phyloP scores from a whole-genome alignment of 257 asterid species.

The Rehmannia glutinosa region DNA sequence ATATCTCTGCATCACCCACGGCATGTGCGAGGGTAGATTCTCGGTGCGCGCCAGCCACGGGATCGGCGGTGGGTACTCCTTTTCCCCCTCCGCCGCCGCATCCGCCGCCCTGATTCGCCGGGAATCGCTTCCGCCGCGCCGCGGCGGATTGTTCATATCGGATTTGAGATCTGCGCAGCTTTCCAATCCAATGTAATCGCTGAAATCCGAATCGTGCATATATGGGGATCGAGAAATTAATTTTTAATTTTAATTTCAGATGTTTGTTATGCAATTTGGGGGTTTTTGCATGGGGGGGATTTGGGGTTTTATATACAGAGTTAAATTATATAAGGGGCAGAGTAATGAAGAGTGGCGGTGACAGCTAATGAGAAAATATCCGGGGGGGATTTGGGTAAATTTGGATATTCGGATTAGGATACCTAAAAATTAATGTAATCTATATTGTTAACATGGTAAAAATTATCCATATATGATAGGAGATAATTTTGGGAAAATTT shows the following conservation, averaged over 20 bases:
- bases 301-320: background rate
- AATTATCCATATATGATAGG: background rate
- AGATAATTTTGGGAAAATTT: too few species aligned
- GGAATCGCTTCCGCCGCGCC: background rate
- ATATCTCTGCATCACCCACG: constrained; percentile 59
- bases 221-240: background rate
- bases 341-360: constrained; percentile 21
- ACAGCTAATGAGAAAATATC: constrained; percentile 20
- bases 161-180: constrained; percentile 40
- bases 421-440: too few species aligned
- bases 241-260: background rate
- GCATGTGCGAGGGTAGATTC: constrained; percentile 39
- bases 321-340: background rate
- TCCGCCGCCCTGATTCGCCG: background rate
- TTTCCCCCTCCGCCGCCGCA: constrained; percentile 7
- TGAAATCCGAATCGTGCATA: constrained; percentile 38
- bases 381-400: constrained; percentile 15
- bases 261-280: too few species aligned
- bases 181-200: constrained; percentile 53
- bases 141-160: constrained; percentile 14
- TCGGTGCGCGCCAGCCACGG: constrained; percentile 38
- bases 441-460: too few species aligned
- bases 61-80: constrained; percentile 63
- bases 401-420: constrained; percentile 7
- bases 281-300: constrained; percentile 13